Evolutionary conservation across 148 eudicot species (phyloP).

Genomic region (Amaranthus palmeri): DNA sequence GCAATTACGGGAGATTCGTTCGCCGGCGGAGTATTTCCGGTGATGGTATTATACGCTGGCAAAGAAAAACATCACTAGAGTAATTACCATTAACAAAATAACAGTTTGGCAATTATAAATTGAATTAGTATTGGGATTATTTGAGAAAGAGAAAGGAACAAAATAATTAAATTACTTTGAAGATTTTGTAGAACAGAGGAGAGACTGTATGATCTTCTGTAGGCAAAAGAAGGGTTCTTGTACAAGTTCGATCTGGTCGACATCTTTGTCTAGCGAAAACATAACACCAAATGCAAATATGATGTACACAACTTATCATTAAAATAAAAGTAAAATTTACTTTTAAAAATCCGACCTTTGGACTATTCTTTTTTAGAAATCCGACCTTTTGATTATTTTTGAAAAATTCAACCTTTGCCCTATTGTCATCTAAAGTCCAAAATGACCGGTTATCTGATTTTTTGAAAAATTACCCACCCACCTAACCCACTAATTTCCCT

Average conservation of each 20-base stretch:
- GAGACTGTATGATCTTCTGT: conserved; percentile 54
- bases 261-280: conserved; percentile 28
- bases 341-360: no score
- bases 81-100: no score
- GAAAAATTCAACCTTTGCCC: no score
- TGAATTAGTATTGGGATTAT: background rate
- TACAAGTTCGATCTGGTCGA: conserved; percentile 56
- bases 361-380: no score
- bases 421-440: no score
- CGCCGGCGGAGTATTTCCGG: conserved; percentile 48
- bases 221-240: conserved; percentile 68
- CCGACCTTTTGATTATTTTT: no score
- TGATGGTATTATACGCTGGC: conserved; percentile 56
- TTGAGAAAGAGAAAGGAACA: background rate
- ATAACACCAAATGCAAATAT: no score
- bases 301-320: no score
- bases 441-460: no score
- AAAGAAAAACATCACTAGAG: background rate
- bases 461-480: no score
- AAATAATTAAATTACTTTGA: conserved; percentile 23
- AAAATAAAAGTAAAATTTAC: no score
- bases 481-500: fast-evolving
- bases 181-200: conserved; percentile 67
- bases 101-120: background rate
- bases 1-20: conserved; percentile 17